Evolutionary conservation across 345 rosid genomes (phyloP).

Genomic region (Lagerstroemia speciosa): DNA sequence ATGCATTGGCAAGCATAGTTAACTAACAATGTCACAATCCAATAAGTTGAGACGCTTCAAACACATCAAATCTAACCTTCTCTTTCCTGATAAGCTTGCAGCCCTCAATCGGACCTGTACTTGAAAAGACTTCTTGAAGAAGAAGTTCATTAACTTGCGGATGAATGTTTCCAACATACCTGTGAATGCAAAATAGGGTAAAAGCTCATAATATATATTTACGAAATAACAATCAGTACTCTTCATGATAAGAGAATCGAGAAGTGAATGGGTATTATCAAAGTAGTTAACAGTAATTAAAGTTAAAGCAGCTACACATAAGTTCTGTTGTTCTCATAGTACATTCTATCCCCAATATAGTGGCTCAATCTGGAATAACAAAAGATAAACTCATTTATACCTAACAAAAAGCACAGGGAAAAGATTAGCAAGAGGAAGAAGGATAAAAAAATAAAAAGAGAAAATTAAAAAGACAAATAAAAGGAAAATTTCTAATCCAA

Average conservation of each 20-base stretch:
- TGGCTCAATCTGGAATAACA: not conserved
- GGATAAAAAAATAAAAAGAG: constrained; percentile 1
- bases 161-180: constrained; percentile 70
- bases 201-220: not conserved
- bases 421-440: not conserved
- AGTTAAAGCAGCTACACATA: not conserved
- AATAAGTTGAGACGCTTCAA: not conserved
- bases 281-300: not conserved
- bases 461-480: constrained; percentile 9
- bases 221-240: not conserved
- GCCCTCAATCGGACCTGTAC: constrained; percentile 59
- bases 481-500: constrained; percentile 23
- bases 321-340: not conserved
- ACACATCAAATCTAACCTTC: constrained; percentile 33
- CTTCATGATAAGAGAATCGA: not conserved
- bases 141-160: constrained; percentile 58
- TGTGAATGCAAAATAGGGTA: constrained; percentile 15
- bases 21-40: not conserved
- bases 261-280: not conserved
- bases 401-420: constrained; percentile 2
- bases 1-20: not conserved
- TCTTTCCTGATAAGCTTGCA: constrained; percentile 68
- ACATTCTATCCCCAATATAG: not conserved
- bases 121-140: constrained; percentile 59
- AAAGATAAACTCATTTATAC: not conserved